These are phyloP conservation scores for Arabis alpina DNA, from an alignment of 345 rosid species.

Conservation along the genomic window DNA sequence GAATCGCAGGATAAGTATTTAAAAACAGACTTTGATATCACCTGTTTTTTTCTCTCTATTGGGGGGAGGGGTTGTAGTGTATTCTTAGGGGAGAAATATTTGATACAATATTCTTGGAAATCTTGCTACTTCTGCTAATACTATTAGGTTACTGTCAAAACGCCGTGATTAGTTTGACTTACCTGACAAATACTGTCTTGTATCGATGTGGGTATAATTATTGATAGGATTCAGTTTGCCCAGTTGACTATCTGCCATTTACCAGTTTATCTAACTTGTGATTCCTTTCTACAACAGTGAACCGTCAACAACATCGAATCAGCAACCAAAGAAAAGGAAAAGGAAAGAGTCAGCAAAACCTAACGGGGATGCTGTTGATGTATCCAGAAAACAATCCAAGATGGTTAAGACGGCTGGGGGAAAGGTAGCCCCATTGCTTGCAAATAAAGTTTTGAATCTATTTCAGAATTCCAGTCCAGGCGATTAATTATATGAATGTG, in stretches of 20 bases:
- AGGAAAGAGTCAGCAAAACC: slow-evolving; percentile 68
- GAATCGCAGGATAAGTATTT: neutral
- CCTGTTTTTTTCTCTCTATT: neutral
- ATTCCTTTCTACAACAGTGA: slow-evolving; percentile 53
- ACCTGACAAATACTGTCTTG: neutral
- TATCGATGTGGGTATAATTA: neutral
- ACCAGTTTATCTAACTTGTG: slow-evolving; percentile 1
- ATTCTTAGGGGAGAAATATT: too few relatives aligned
- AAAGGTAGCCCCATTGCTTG: slow-evolving; percentile 46
- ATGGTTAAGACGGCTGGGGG: slow-evolving; percentile 50
- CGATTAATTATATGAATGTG: slow-evolving; percentile 45
- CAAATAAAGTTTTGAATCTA: slow-evolving; percentile 42
- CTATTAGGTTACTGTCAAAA: slow-evolving; percentile 1
- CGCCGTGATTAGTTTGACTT: neutral
- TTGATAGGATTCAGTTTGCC: neutral
- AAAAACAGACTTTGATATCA: neutral
- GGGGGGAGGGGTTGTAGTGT: too few relatives aligned
- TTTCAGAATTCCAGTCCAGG: slow-evolving; percentile 44
- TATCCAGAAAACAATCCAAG: slow-evolving; percentile 59
- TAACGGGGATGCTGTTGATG: slow-evolving; percentile 55
- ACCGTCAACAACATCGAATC: slow-evolving; percentile 55
- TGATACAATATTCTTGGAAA: neutral
- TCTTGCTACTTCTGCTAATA: neutral
- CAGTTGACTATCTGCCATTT: neutral
- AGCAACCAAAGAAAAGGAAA: slow-evolving; percentile 80